Evolutionary conservation across 805 yeast species (phyloP), one percentile per base, ranked within the genome.

Genomic region (Komagataella ulmi): DNA sequence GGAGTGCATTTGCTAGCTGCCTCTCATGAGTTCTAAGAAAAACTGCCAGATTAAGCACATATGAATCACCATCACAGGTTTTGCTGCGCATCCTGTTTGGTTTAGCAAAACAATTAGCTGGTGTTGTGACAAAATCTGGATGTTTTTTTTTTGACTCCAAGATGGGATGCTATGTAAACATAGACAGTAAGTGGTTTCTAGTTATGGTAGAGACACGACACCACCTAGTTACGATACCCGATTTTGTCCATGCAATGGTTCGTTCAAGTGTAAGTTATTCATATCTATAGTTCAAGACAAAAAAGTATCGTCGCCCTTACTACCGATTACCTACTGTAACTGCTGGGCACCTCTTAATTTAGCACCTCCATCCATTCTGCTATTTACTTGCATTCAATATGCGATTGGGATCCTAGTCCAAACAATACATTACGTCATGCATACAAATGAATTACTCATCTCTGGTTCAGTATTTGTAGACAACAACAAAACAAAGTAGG

Each of bases 21-120:
- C 76, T 73, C 57, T 79, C 84, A 57, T 79, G 81, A 12, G 78
- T 65, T 51, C 76, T 70, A 44, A 79, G 72, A 56, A 79, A 78
- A 3, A 75, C 64, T 24, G 83, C 73, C 36, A 79, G 64, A 54
- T 77, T 70, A 57, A 75, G 81, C 44, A 77, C 69, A 59, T 78
- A 79, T 17, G 74, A 75, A 57, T 80, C 82, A 30, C 84, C 83
- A 54, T 79, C 83, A 53, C 73, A 69, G 18, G 71, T 66, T 53
- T 62, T 64, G 44, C 56, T 40, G 23, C 62, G 61, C 65, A 61
- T 57, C 40, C 40, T 30, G 40, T 30, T 30, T 30, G 40, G 40
- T 10, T 30, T 8, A 30, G 40, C 40, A 30, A 10, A 30, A 30
- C 40, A 30, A 30, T 30, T 30, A 30, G 40, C 40, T 8, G n/a